These are phyloP conservation scores for Paramecium primaurelia DNA, from an alignment of 73 alveolate genomes.

Conservation along the genomic window DNA sequence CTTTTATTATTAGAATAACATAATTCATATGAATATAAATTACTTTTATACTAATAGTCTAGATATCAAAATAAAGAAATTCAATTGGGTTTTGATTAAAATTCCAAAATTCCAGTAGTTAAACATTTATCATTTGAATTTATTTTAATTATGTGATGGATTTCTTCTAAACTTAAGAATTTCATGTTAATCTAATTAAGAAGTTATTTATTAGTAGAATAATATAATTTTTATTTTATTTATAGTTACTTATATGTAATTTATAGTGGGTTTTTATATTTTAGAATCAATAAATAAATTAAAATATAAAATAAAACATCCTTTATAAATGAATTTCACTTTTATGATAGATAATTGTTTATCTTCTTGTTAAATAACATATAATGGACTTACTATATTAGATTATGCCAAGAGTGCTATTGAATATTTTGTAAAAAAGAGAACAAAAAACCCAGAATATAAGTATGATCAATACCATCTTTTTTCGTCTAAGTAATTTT, in stretches of 20 bases:
- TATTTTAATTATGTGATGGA: background rate
- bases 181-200: background rate
- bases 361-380: constrained; percentile 32
- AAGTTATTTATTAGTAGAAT: background rate
- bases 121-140: background rate
- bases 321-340: constrained; percentile 39
- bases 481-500: constrained; percentile 28
- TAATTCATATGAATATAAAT: too few species aligned
- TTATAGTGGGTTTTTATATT: background rate
- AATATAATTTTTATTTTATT: too few species aligned
- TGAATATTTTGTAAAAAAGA: constrained; percentile 20
- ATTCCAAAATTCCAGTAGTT: background rate
- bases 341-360: constrained; percentile 50
- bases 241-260: background rate
- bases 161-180: background rate
- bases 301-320: background rate
- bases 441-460: background rate
- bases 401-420: constrained; percentile 41
- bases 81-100: background rate
- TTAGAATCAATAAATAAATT: background rate
- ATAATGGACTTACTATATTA: constrained; percentile 14
- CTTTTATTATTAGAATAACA: too few species aligned
- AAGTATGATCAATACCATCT: constrained; percentile 35
- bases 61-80: background rate
- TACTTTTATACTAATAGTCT: too few species aligned